These are phyloP conservation scores for Xylariaceae sp. DNA, from an alignment of 2,329 filamentous ascomycete genomes.

Conservation along the genomic window DNA sequence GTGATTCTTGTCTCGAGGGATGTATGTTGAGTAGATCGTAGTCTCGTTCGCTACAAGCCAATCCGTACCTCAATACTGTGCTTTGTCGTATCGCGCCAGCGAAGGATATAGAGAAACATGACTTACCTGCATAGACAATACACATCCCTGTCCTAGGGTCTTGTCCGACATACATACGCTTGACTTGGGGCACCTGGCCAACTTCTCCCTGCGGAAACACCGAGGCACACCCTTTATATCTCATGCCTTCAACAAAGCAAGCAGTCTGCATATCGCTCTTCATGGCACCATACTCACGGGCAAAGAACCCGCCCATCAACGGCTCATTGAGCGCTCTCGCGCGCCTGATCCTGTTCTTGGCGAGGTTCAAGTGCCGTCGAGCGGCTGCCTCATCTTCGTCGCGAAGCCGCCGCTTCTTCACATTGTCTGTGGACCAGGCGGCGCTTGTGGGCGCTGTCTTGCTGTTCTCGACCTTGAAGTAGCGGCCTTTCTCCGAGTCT, in stretches of 20 bases:
- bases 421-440: slow-evolving; percentile 63
- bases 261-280: slow-evolving; percentile 41
- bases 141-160: slow-evolving; percentile 51
- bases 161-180: slow-evolving; percentile 50
- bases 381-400: slow-evolving; percentile 46
- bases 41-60: slow-evolving; percentile 42
- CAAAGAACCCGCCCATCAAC: slow-evolving; percentile 44
- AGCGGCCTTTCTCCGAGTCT: slow-evolving; percentile 65
- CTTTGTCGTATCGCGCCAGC: background rate
- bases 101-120: background rate
- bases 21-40: slow-evolving; percentile 48
- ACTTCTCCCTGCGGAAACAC: slow-evolving; percentile 30
- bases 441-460: slow-evolving; percentile 57
- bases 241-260: slow-evolving; percentile 49
- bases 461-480: slow-evolving; percentile 70
- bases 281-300: slow-evolving; percentile 43
- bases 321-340: slow-evolving; percentile 41
- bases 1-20: slow-evolving; percentile 53
- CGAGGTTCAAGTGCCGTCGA: slow-evolving; percentile 38
- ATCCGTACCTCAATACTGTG: background rate
- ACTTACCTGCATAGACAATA: slow-evolving; percentile 54
- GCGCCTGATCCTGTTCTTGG: slow-evolving; percentile 49
- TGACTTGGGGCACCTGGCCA: slow-evolving; percentile 36
- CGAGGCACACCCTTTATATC: slow-evolving; percentile 49
- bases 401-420: slow-evolving; percentile 61